phyloP scores from a whole-genome alignment of 2,329 filamentous ascomycete genomes.

The Neospermospora avenae region DNA sequence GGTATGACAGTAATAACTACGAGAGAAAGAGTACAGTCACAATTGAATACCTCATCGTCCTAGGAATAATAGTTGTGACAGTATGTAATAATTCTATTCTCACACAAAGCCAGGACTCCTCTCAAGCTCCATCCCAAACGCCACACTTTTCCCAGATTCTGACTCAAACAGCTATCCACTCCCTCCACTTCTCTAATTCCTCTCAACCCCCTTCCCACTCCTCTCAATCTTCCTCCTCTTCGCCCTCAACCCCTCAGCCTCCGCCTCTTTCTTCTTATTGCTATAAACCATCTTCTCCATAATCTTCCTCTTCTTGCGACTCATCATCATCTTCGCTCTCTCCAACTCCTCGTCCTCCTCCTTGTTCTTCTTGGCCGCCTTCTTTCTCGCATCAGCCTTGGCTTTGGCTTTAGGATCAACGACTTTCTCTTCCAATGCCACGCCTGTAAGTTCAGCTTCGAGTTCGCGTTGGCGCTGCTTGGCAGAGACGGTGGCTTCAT shows the following conservation, averaged over 20 bases:
- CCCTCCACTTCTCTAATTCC: neutral
- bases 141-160: slow-evolving; percentile 17
- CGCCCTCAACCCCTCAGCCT: slow-evolving; percentile 79
- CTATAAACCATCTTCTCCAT: slow-evolving; percentile 97
- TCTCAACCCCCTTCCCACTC: slow-evolving; percentile 27
- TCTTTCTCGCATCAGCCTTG: slow-evolving; percentile 68
- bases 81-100: neutral
- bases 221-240: slow-evolving; percentile 92
- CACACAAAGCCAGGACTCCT: slow-evolving; percentile 11
- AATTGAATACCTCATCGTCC: too few relatives aligned
- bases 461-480: slow-evolving; percentile 82
- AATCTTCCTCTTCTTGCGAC: slow-evolving; percentile 95
- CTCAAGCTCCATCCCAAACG: slow-evolving; percentile 7
- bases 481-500: slow-evolving; percentile 59
- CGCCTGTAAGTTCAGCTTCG: slow-evolving; percentile 84
- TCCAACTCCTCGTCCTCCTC: slow-evolving; percentile 85
- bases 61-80: neutral
- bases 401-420: slow-evolving; percentile 55
- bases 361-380: slow-evolving; percentile 65
- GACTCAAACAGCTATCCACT: slow-evolving; percentile 5
- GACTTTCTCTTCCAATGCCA: slow-evolving; percentile 49
- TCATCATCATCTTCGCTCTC: slow-evolving; percentile 96
- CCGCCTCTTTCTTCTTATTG: slow-evolving; percentile 88
- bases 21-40: too few relatives aligned
- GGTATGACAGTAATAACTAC: too few relatives aligned